A percentile compares a stretch with the other conserved stretches of the same genome.
phyloP scores from a whole-genome alignment of 768 basidiomycete genomes.

The Terana coerulea region DNA sequence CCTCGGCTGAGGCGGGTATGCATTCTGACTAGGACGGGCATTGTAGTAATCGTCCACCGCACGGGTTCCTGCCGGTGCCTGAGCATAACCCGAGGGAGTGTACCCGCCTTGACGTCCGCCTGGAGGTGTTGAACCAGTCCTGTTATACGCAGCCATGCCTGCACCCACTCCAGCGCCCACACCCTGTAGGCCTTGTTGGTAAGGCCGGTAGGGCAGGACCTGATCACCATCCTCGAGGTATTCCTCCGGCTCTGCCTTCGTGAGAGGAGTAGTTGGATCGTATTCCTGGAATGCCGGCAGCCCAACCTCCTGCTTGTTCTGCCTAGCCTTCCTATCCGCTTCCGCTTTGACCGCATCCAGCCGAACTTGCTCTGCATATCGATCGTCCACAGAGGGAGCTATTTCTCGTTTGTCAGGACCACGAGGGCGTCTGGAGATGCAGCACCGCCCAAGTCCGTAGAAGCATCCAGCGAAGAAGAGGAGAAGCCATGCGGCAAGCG shows the following conservation, averaged over 20 bases:
- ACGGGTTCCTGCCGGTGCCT: slow-evolving; percentile 58
- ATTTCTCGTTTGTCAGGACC: slow-evolving; percentile 26
- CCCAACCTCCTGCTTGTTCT: slow-evolving; percentile 57
- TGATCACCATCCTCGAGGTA: slow-evolving; percentile 46
- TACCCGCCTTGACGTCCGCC: too few species aligned
- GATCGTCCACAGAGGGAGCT: slow-evolving; percentile 19
- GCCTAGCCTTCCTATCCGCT: slow-evolving; percentile 74
- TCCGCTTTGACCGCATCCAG: slow-evolving; percentile 86
- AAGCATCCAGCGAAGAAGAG: slow-evolving; percentile 91
- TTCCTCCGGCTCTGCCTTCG: slow-evolving; percentile 54
- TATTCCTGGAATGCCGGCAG: slow-evolving; percentile 74
- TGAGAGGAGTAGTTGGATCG: slow-evolving; percentile 58
- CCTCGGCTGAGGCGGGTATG: slow-evolving; percentile 41
- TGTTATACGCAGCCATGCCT: slow-evolving; percentile 17
- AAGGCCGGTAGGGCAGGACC: slow-evolving; percentile 15
- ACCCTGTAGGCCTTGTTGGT: slow-evolving; percentile 10
- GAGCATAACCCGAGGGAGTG: slow-evolving; percentile 55
- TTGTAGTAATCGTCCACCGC: slow-evolving; percentile 77
- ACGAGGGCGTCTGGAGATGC: slow-evolving; percentile 56
- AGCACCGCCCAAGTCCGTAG: slow-evolving; percentile 81
- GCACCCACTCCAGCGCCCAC: slow-evolving; percentile 22
- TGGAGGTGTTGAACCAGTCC: slow-evolving; percentile 27
- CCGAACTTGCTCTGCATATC: slow-evolving; percentile 64
- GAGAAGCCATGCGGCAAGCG: slow-evolving; percentile 79
- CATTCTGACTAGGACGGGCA: slow-evolving; percentile 30